Percentiles rank a stretch among this genome's conserved stretches.
Evolutionary conservation across 371 early-diverging fungal species (phyloP).

Genomic region (Mortierella sp.): DNA sequence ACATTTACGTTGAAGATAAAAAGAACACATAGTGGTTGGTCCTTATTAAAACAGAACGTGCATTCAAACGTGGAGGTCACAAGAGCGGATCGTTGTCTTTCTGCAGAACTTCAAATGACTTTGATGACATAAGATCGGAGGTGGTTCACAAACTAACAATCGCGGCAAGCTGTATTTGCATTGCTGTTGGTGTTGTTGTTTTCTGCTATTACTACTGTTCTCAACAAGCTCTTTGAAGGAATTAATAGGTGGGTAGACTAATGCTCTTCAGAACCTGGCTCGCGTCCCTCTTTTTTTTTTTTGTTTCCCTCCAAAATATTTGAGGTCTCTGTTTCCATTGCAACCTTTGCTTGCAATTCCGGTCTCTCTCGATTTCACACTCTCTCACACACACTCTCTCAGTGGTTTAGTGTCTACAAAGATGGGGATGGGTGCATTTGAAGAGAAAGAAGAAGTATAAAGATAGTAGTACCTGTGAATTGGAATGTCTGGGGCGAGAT

Average conservation of each 20-base stretch:
- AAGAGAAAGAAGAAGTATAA: background rate
- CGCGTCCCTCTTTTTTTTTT: background rate
- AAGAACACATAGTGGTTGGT: background rate
- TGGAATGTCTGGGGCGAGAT: conserved; percentile 55
- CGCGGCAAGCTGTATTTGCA: no score
- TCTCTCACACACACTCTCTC: background rate
- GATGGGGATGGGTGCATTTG: background rate
- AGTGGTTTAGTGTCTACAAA: background rate
- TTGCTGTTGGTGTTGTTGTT: no score
- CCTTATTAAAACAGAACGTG: conserved; percentile 3
- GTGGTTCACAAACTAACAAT: no score
- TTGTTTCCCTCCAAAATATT: background rate
- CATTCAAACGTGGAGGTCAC: conserved; percentile 1
- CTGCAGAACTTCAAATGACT: background rate
- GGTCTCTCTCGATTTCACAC: background rate
- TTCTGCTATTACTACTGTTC: no score
- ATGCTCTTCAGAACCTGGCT: background rate
- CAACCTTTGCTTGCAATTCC: background rate
- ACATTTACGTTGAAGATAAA: no score
- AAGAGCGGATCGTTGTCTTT: background rate
- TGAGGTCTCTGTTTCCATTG: background rate
- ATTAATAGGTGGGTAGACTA: no score
- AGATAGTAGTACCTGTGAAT: conserved; percentile 42
- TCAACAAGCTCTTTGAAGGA: no score
- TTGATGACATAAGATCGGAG: no score